Evolutionary conservation across 108 stramenopile genomes (phyloP), one percentile per base, ranked within the genome.

Genomic region (Epithemia pelagica): DNA sequence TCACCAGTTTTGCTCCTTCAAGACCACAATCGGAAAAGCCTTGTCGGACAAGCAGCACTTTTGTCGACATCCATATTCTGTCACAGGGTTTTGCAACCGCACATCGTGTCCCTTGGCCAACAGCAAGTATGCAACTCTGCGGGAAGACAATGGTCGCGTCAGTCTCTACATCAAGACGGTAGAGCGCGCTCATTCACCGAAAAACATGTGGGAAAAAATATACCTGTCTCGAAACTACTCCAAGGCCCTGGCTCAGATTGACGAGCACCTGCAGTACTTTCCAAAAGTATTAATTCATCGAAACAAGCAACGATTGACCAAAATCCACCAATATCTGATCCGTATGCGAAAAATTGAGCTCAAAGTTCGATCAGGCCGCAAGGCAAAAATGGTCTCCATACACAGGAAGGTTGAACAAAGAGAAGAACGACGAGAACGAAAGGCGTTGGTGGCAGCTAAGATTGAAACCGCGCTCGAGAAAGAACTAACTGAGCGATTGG

Each of bases 131-230:
- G 98, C 98, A 25, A 99, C 98, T 21, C 82, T 99, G 46, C 81
- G 95, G 21, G 98, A 99, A 78, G 89, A 98, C 66, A 83, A 96
- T 24, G 98, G 95, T 2, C 75, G 83, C 29, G 85, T 93, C 60
- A 92, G 89, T 68, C 81, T 99, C 22, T 97, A 86, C 73, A 81
- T 98, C 65, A 99, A 99, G 73, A 98, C 96, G 26, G 92, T 93
- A 23, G 98, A 99, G 74, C 78, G 98, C 25, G 97, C 98, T 0
- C 98, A 99, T 72, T 81, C 90, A 20, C 98, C 98, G 15, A 96
- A 96, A 72, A 95, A 97, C 58, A 58, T 99, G 29, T 99, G 98
- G 98, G 97, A 99, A 82, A 96, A 95, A 64, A 95, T 97, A 25
- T 69, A 84, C 28, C 82, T 99, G 31, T 81, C 83, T 19, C 74